Conservation (phyloP, 495 filamentous ascomycete genomes). For the Neurospora cerealis region DNA sequence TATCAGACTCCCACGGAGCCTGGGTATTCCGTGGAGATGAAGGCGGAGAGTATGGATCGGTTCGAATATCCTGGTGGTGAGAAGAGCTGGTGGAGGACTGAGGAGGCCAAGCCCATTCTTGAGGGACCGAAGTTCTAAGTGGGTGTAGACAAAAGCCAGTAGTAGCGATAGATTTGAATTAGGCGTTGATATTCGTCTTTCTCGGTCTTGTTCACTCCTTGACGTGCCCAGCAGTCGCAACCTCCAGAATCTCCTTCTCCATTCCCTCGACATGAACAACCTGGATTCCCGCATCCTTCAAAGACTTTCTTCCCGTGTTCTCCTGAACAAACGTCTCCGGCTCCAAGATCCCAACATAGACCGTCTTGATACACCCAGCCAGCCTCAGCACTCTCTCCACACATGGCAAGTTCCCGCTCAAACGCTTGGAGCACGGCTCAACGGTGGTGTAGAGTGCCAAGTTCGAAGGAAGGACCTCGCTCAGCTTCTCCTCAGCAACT, state of each 20-base stretch:
- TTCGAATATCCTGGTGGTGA: conserved; percentile 70
- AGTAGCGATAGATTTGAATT: background rate
- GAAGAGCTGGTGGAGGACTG: conserved; percentile 72
- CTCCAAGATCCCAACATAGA: conserved; percentile 83
- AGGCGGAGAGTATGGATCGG: conserved; percentile 70
- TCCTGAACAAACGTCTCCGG: conserved; percentile 77
- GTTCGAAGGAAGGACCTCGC: conserved; percentile 41
- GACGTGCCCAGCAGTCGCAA: conserved; percentile 71
- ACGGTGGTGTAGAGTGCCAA: conserved; percentile 83
- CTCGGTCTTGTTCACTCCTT: background rate
- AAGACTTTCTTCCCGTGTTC: conserved; percentile 61
- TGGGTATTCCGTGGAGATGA: conserved; percentile 92
- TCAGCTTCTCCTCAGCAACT: conserved; percentile 46
- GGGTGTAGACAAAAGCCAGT: background rate
- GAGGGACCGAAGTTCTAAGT: conserved; percentile 43
- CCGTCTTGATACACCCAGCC: conserved; percentile 53
- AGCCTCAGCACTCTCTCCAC: conserved; percentile 68
- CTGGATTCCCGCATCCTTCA: conserved; percentile 65
- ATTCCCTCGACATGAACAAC: conserved; percentile 63
- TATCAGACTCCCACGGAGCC: conserved; percentile 76
- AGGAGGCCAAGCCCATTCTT: conserved; percentile 57
- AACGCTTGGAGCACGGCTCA: conserved; percentile 77
- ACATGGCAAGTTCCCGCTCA: conserved; percentile 76
- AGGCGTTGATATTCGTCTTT: background rate
- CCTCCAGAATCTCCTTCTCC: conserved; percentile 68